A percentile compares a stretch with the other conserved stretches of the same genome.
Conservation (phyloP, 2,329 filamentous ascomycete genomes). For the Exophiala sideris region DNA sequence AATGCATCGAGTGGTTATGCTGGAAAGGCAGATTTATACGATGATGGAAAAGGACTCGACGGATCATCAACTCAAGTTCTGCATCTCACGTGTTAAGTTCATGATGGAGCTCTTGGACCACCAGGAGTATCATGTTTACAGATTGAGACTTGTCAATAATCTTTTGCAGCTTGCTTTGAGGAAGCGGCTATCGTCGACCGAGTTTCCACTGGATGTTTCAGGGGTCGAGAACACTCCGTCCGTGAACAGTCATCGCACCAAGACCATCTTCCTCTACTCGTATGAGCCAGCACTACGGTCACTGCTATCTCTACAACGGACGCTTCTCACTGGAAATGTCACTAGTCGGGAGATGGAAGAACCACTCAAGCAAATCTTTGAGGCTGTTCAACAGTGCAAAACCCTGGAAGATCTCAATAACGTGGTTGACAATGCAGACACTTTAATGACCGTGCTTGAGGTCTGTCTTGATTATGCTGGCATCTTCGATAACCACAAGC, state of each 20-base stretch:
- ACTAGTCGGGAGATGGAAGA: slow-evolving; percentile 2
- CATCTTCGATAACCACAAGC: slow-evolving; percentile 53
- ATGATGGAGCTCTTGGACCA: slow-evolving; percentile 6
- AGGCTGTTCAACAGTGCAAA: slow-evolving; percentile 44
- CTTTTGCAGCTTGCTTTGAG: slow-evolving; percentile 8
- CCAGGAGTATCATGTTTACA: slow-evolving; percentile 12
- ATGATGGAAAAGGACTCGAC: slow-evolving; percentile 6
- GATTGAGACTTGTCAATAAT: slow-evolving; percentile 9
- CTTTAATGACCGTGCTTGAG: slow-evolving; percentile 51
- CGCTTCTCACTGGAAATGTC: slow-evolving; percentile 25
- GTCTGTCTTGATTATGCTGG: slow-evolving; percentile 56
- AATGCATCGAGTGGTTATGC: slow-evolving; percentile 22
- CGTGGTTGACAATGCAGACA: slow-evolving; percentile 50
- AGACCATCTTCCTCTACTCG: slow-evolving; percentile 10
- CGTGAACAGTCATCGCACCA: not conserved
- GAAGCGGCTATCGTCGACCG: slow-evolving; percentile 2
- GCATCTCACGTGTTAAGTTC: slow-evolving; percentile 1
- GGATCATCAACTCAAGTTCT: slow-evolving; percentile 6
- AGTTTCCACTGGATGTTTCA: slow-evolving; percentile 1
- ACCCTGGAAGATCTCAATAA: slow-evolving; percentile 42
- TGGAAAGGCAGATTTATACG: slow-evolving; percentile 25
- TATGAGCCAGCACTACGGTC: slow-evolving; percentile 13
- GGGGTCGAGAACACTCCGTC: not conserved
- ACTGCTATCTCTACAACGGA: slow-evolving; percentile 13
- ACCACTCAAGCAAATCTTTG: slow-evolving; percentile 21